phyloP scores from a whole-genome alignment of 2,329 filamentous ascomycete genomes.

The Epicoccum nigrum region DNA sequence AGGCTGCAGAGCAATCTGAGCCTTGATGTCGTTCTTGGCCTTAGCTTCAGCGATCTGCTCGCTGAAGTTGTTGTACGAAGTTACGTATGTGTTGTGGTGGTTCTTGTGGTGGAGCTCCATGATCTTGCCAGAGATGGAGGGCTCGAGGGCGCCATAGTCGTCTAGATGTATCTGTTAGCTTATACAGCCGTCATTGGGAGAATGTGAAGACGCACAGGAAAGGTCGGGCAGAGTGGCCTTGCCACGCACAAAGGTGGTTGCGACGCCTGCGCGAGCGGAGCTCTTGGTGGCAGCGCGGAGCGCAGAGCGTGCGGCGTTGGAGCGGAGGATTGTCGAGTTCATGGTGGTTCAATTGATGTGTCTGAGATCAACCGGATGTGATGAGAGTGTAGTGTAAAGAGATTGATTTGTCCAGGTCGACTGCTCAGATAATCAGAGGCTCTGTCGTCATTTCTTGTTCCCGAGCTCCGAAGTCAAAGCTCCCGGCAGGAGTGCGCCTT shows the following conservation, averaged over 20 bases:
- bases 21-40: slow-evolving; percentile 58
- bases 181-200: neutral
- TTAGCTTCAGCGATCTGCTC: slow-evolving; percentile 71
- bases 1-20: slow-evolving; percentile 62
- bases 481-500: slow-evolving; percentile 5
- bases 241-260: slow-evolving; percentile 78
- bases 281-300: slow-evolving; percentile 71
- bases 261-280: slow-evolving; percentile 65
- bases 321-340: slow-evolving; percentile 78
- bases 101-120: slow-evolving; percentile 96
- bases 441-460: slow-evolving; percentile 36
- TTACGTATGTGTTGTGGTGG: slow-evolving; percentile 94
- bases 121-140: slow-evolving; percentile 82
- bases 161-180: slow-evolving; percentile 59
- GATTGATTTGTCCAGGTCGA: neutral
- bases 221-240: slow-evolving; percentile 96
- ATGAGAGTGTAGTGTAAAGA: neutral
- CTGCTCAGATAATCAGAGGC: slow-evolving; percentile 13
- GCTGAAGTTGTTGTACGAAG: slow-evolving; percentile 79
- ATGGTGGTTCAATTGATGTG: slow-evolving; percentile 57
- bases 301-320: slow-evolving; percentile 71
- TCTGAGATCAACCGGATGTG: slow-evolving; percentile 29
- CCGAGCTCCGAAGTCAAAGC: slow-evolving; percentile 23
- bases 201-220: slow-evolving; percentile 61
- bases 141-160: slow-evolving; percentile 95